Base-by-base conservation (phyloP, 495 filamentous ascomycete species). In the Neohortaea acidophila region DNA sequence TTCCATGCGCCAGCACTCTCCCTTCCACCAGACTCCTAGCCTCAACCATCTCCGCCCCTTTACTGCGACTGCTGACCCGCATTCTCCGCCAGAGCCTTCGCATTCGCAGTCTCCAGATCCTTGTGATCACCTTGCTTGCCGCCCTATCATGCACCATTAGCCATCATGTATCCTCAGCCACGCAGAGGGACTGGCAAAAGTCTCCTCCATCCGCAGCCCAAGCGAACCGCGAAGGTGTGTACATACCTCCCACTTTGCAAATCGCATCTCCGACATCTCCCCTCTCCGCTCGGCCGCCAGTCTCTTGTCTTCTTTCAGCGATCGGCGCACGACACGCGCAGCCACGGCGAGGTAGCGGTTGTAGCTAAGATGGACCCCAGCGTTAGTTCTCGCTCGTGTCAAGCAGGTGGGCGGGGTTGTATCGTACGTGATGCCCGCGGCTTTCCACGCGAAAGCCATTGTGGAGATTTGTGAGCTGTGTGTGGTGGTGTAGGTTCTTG, bases 371-470 rank as follows among this genome's bases (percentile, higher is more conserved):
- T n/a, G n/a, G n/a, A n/a, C n/a, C n/a, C n/a, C n/a, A n/a, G n/a
- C n/a, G n/a, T n/a, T n/a, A n/a, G n/a, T n/a, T n/a, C n/a, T n/a
- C n/a, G n/a, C n/a, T n/a, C n/a, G n/a, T n/a, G n/a, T n/a, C n/a
- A n/a, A n/a, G n/a, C n/a, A n/a, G n/a, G n/a, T 5, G 12, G 10
- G 15, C 17, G 10, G 6, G 14, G 29, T n/a, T 33, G 41, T 2
- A 32, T 53, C 80, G 62, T 78, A 96, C 91, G 79, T 92, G 54
- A 96, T 68, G 67, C 91, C 89, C 57, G 89, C 79, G 55, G 85
- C 73, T 80, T 94, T 96, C 91, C 91, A 99, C 57, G 85, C 82
- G 65, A 84, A 87, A 62, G 82, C 73, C 89, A 97, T 97, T 69
- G 75, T 84, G 77, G 5, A n/a, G n/a, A n/a, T n/a, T n/a, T n/a